phyloP scores from a whole-genome alignment of 331 rosid species.

The Prunus yedoensis region DNA sequence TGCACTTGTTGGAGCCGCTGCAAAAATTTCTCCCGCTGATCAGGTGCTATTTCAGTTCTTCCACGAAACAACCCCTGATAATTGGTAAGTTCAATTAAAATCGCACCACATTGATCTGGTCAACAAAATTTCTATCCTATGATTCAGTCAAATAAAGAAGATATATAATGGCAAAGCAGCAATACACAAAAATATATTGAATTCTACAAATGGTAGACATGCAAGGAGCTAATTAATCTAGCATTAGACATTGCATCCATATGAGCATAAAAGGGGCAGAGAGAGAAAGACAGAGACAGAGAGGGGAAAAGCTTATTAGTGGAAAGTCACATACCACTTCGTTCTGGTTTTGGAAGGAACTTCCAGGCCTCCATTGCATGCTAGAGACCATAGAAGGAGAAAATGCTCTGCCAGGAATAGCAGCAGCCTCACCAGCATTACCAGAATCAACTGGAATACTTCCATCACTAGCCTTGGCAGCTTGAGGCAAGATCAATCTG shows the following conservation, averaged over 20 bases:
- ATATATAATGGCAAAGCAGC: neutral
- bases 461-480: slow-evolving; percentile 68
- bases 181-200: neutral
- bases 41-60: slow-evolving; percentile 97
- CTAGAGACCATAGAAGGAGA: slow-evolving; percentile 78
- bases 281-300: no score
- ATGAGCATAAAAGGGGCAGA: neutral
- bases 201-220: neutral
- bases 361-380: slow-evolving; percentile 98
- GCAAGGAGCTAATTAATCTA: neutral
- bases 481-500: slow-evolving; percentile 68
- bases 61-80: slow-evolving; percentile 78
- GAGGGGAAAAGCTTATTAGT: neutral
- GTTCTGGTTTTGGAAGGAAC: slow-evolving; percentile 73
- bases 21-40: slow-evolving; percentile 91
- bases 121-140: neutral
- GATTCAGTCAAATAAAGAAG: neutral
- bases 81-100: slow-evolving; percentile 21
- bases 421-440: slow-evolving; percentile 57
- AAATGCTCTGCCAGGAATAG: slow-evolving; percentile 72
- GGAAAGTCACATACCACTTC: slow-evolving; percentile 52
- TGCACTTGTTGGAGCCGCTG: slow-evolving; percentile 95
- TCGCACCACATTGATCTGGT: neutral
- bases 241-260: neutral
- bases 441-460: slow-evolving; percentile 57